Percentiles rank a stretch among this genome's conserved stretches.
phyloP scores from a whole-genome alignment of 345 rosid genomes.

The Litchi chinensis region DNA sequence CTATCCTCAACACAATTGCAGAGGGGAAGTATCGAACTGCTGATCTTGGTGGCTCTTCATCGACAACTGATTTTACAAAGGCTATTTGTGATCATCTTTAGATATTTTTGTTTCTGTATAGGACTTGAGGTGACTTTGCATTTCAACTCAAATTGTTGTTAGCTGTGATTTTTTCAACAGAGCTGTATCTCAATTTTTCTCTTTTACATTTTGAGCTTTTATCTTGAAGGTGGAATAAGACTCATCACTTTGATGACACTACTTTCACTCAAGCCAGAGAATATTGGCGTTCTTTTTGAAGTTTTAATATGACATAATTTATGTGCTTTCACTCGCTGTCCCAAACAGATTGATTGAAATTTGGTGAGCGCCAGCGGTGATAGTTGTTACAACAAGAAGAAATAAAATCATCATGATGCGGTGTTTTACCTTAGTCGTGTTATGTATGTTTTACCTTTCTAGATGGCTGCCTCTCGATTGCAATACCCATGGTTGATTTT shows the following conservation, averaged over 20 bases:
- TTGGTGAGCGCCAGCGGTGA: background rate
- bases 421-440: background rate
- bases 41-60: conserved; percentile 81
- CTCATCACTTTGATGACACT: conserved; percentile 13
- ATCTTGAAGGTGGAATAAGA: conserved; percentile 21
- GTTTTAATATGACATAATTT: background rate
- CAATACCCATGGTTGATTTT: too few species aligned
- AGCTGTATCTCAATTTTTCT: conserved; percentile 17
- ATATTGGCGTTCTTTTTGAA: background rate
- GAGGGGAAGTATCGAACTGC: conserved; percentile 92
- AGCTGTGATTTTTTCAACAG: background rate
- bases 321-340: background rate
- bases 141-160: conserved; percentile 17
- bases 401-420: background rate
- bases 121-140: conserved; percentile 28
- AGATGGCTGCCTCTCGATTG: too few species aligned
- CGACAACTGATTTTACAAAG: conserved; percentile 84
- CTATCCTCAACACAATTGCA: conserved; percentile 78
- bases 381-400: background rate
- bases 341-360: background rate
- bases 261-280: background rate
- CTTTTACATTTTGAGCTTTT: background rate
- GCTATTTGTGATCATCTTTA: conserved; percentile 88
- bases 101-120: conserved; percentile 28
- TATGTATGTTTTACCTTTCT: background rate